Percentiles rank a stretch among this genome's conserved stretches.
Evolutionary conservation across 2,329 filamentous ascomycete genomes (phyloP).

Genomic region (Penicillium sp.): DNA sequence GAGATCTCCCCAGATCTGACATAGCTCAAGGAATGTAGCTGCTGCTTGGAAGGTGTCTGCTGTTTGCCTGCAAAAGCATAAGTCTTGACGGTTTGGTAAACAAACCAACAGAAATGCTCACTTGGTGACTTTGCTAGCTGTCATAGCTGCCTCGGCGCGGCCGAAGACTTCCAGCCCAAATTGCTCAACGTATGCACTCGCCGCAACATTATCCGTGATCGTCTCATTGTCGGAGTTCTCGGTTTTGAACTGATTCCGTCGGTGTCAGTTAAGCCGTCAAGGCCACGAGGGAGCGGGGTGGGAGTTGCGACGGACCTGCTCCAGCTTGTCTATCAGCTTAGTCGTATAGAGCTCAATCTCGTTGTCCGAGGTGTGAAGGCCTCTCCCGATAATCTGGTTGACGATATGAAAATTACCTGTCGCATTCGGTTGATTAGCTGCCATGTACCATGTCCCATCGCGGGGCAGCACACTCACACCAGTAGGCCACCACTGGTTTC

Average conservation of each 20-base stretch:
- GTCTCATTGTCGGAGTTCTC: conserved; percentile 74
- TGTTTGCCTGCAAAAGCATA: conserved; percentile 61
- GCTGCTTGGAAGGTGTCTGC: conserved; percentile 91
- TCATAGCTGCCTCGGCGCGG: conserved; percentile 75
- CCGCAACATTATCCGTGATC: conserved; percentile 76
- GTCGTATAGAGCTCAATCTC: conserved; percentile 79
- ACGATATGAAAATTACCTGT: conserved; percentile 86
- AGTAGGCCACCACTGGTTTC: conserved; percentile 88
- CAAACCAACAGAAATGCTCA: conserved; percentile 34
- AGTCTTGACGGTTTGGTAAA: conserved; percentile 6
- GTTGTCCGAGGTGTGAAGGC: conserved; percentile 71
- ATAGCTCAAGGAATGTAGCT: conserved; percentile 83
- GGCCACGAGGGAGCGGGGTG: neutral
- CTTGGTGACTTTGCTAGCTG: conserved; percentile 78
- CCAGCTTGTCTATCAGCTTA: conserved; percentile 83
- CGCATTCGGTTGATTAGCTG: conserved; percentile 14
- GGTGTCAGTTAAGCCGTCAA: neutral
- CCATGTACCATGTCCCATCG: conserved; percentile 1
- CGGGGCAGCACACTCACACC: conserved; percentile 62
- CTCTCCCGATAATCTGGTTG: conserved; percentile 79
- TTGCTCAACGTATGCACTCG: conserved; percentile 88
- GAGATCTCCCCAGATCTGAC: conserved; percentile 73
- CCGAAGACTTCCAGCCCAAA: conserved; percentile 87
- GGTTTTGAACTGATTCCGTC: conserved; percentile 57
- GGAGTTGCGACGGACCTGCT: conserved; percentile 54